Evolutionary conservation across 177 flowering plant genomes (phyloP).

Genomic region (Vitis hybrid): DNA sequence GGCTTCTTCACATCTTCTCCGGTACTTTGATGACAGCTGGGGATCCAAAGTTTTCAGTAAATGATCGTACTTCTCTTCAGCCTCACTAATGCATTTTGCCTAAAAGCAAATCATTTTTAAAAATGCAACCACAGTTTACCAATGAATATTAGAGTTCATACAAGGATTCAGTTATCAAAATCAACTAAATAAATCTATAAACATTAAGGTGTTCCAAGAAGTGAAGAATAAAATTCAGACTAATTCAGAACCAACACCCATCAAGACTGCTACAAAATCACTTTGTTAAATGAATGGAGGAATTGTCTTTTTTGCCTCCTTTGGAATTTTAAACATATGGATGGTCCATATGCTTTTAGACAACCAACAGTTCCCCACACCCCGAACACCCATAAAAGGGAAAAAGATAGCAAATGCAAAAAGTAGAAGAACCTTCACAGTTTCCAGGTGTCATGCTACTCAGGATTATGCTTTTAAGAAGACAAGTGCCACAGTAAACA

Average conservation of each 20-base stretch:
- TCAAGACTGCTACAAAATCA: not conserved
- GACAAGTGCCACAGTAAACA: not conserved
- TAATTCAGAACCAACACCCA: not conserved
- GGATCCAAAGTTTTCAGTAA: conserved; percentile 63
- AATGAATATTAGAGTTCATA: not conserved
- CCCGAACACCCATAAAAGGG: too few species aligned
- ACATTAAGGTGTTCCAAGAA: not conserved
- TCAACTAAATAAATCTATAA: not conserved
- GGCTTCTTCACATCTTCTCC: conserved; percentile 91
- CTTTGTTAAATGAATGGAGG: not conserved
- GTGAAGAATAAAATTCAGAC: not conserved
- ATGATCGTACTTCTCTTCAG: conserved; percentile 69
- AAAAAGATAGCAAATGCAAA: not conserved
- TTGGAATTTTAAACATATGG: not conserved
- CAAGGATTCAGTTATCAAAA: not conserved
- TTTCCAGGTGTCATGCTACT: not conserved
- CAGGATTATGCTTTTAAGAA: not conserved
- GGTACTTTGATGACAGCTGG: conserved; percentile 53
- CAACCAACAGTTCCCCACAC: too few species aligned
- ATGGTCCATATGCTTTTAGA: too few species aligned
- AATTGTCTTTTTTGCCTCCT: not conserved
- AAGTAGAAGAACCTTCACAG: not conserved
- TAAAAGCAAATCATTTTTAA: conserved; percentile 13
- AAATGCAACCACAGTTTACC: too few species aligned
- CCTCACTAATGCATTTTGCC: conserved; percentile 79